Conservation (phyloP, 2,329 filamentous ascomycete genomes). For the Alternaria arbusti region DNA sequence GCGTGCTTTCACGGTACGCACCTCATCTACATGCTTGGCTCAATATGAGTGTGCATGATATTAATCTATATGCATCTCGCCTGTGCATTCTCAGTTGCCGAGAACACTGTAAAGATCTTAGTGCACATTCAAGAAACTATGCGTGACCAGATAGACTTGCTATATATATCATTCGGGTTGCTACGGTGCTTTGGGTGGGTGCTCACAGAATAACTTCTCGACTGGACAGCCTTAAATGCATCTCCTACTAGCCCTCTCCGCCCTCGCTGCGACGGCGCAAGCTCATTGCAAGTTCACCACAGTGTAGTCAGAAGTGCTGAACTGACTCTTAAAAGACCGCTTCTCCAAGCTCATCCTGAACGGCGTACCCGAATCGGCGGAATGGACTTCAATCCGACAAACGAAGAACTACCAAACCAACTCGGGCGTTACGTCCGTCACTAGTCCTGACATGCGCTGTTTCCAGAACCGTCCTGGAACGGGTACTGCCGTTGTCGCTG, state of each 20-base stretch:
- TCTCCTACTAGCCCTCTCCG: not conserved
- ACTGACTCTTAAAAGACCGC: conserved; percentile 19
- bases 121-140: not conserved
- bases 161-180: not conserved
- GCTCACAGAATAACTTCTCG: not conserved
- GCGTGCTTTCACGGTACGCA: not conserved
- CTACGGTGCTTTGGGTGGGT: not conserved
- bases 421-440: conserved; percentile 58
- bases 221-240: not conserved
- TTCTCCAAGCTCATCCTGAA: conserved; percentile 36
- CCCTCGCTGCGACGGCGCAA: not conserved
- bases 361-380: conserved; percentile 38
- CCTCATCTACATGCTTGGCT: not conserved
- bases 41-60: not conserved
- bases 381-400: conserved; percentile 57
- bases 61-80: not conserved
- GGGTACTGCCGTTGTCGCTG: conserved; percentile 52
- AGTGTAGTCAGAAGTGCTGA: not conserved
- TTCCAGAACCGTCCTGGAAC: conserved; percentile 55
- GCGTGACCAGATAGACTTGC: not conserved
- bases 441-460: conserved; percentile 58
- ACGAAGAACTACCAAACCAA: conserved; percentile 60
- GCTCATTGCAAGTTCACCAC: not conserved
- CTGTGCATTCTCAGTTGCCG: not conserved
- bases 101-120: not conserved